Evolutionary conservation across 257 asterid genomes (phyloP).

Genomic region (Fraxinus cuspidata): DNA sequence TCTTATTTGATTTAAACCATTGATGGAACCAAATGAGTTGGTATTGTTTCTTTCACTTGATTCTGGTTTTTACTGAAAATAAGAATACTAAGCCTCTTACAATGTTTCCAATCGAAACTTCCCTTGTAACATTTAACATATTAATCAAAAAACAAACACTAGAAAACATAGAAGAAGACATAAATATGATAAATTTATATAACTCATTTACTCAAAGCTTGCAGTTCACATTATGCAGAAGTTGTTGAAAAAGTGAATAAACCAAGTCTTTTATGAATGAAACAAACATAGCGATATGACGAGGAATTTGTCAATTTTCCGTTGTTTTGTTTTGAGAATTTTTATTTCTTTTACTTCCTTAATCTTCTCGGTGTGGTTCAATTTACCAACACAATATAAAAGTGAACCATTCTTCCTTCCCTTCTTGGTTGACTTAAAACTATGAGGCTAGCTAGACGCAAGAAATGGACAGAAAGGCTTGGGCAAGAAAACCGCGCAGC

Average conservation of each 20-base stretch:
- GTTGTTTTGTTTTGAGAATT: not conserved
- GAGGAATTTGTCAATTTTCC: conserved; percentile 4
- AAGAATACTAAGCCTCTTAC: not conserved
- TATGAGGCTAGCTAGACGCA: too few species aligned
- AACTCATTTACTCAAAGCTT: conserved; percentile 5
- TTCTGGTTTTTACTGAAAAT: conserved; percentile 4
- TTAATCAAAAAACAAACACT: not conserved
- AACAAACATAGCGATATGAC: not conserved
- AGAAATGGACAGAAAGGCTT: too few species aligned
- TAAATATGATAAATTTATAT: not conserved
- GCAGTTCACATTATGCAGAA: conserved; percentile 8
- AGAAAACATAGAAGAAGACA: not conserved
- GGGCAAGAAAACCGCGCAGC: too few species aligned
- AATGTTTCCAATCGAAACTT: not conserved
- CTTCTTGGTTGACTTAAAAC: not conserved
- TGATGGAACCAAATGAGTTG: conserved; percentile 36
- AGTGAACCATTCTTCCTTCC: not conserved
- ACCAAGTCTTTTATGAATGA: not conserved
- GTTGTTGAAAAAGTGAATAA: conserved; percentile 25
- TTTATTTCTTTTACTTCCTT: not conserved
- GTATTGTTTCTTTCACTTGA: conserved; percentile 33
- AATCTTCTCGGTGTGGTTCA: not conserved
- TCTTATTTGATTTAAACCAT: conserved; percentile 24
- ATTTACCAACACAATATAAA: not conserved
- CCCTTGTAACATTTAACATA: not conserved